Evolutionary conservation across 1,284 basidiomycete species (phyloP).

Genomic region (Boletus smithii): DNA sequence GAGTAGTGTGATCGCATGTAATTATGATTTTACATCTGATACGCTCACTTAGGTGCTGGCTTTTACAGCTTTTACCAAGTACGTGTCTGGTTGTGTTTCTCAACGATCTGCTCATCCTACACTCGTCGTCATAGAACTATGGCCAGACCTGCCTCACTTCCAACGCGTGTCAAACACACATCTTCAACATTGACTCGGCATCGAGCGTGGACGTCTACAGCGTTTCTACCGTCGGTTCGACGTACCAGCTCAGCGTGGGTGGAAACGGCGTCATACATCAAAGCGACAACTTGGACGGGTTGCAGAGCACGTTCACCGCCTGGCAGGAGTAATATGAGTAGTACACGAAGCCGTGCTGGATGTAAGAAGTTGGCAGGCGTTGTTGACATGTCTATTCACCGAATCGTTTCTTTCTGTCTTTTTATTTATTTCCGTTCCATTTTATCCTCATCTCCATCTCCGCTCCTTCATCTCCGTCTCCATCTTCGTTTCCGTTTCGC

Average conservation of each 20-base stretch:
- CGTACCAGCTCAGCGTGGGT: conserved; percentile 57
- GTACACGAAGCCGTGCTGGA: not conserved
- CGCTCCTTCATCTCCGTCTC: too few relatives aligned
- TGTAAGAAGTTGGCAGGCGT: not conserved
- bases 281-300: conserved; percentile 53
- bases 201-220: conserved; percentile 57
- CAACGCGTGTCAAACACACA: conserved; percentile 56
- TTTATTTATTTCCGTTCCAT: too few relatives aligned
- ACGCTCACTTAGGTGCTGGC: conserved; percentile 47
- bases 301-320: conserved; percentile 56
- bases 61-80: conserved; percentile 66
- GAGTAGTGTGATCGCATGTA: not conserved
- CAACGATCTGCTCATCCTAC: conserved; percentile 1
- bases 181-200: conserved; percentile 53
- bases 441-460: too few relatives aligned
- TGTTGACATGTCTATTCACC: not conserved
- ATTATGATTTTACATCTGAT: not conserved
- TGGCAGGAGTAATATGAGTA: conserved; percentile 42
- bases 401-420: not conserved
- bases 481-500: too few relatives aligned
- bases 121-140: conserved; percentile 45
- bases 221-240: conserved; percentile 59
- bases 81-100: not conserved
- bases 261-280: conserved; percentile 49
- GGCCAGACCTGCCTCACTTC: conserved; percentile 45